Conservation (phyloP, 495 filamentous ascomycete genomes). For the Trichocladium uniseriatum region DNA sequence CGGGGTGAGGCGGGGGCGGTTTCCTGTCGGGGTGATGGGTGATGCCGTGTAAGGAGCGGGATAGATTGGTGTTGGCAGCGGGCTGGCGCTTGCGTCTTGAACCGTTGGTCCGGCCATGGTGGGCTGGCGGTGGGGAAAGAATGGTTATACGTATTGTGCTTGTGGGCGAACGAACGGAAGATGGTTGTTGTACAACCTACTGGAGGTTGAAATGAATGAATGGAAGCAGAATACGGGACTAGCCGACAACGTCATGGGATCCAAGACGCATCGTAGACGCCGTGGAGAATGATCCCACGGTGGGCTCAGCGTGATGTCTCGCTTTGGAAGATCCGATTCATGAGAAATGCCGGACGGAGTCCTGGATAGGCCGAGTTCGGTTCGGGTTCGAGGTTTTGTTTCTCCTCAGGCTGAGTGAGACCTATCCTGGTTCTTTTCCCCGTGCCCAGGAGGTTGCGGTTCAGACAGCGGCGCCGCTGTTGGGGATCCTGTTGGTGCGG, state of each 20-base stretch:
- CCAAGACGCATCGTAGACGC: background rate
- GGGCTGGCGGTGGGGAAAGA: background rate
- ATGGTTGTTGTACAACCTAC: too few relatives aligned
- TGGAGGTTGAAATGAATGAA: background rate
- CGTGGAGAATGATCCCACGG: too few relatives aligned
- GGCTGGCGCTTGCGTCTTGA: background rate
- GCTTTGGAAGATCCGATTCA: too few relatives aligned
- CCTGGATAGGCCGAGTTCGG: too few relatives aligned
- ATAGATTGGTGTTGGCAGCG: background rate
- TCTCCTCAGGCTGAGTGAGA: background rate
- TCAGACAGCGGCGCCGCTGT: background rate
- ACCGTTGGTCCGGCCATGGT: conserved; percentile 1
- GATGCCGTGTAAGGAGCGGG: background rate
- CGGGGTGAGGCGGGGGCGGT: conserved; percentile 7
- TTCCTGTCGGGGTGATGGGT: background rate
- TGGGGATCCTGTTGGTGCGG: background rate
- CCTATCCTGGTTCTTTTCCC: too few relatives aligned
- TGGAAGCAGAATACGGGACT: background rate
- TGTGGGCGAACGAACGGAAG: background rate
- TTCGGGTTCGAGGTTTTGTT: background rate
- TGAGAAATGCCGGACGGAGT: too few relatives aligned
- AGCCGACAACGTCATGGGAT: background rate
- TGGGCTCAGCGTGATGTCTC: too few relatives aligned
- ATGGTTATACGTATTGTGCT: background rate
- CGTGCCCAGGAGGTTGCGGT: background rate